Evolutionary conservation across 2,329 filamentous ascomycete species (phyloP).

Genomic region (Colletotrichum melonis): DNA sequence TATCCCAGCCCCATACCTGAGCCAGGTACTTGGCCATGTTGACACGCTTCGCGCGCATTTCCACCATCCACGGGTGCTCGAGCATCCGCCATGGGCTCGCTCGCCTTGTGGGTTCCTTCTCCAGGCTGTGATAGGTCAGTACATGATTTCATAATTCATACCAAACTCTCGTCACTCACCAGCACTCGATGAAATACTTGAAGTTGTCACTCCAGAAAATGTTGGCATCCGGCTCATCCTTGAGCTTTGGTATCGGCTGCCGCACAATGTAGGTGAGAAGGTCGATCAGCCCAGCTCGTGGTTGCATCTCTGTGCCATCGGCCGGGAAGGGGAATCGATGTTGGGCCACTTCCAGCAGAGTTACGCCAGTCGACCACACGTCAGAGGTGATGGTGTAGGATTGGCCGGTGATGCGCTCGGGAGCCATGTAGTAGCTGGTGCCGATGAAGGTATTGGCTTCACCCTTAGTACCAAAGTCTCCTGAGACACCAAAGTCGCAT

Average conservation of each 20-base stretch:
- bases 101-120: conserved; percentile 88
- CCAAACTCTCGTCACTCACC: conserved; percentile 71
- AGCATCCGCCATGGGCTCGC: conserved; percentile 99
- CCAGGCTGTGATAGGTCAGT: conserved; percentile 70
- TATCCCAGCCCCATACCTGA: conserved; percentile 97
- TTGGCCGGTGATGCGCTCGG: conserved; percentile 96
- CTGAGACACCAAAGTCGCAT: conserved; percentile 97
- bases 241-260: conserved; percentile 93
- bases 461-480: conserved; percentile 97
- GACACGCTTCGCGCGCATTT: conserved; percentile 95
- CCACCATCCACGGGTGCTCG: conserved; percentile 98
- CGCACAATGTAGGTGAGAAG: conserved; percentile 97
- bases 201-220: conserved; percentile 98
- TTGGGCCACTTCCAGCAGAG: conserved; percentile 97
- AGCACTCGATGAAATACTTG: conserved; percentile 99
- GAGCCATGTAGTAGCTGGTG: conserved; percentile 99
- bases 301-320: conserved; percentile 95
- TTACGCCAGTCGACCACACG: conserved; percentile 97
- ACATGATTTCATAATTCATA: background rate
- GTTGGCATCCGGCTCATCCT: conserved; percentile 89
- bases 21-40: conserved; percentile 96
- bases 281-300: conserved; percentile 91
- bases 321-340: conserved; percentile 98
- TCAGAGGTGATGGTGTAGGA: conserved; percentile 99
- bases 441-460: conserved; percentile 99